phyloP scores from a whole-genome alignment of 192 early-diverging fungal genomes.

The Coemansia sp. region DNA sequence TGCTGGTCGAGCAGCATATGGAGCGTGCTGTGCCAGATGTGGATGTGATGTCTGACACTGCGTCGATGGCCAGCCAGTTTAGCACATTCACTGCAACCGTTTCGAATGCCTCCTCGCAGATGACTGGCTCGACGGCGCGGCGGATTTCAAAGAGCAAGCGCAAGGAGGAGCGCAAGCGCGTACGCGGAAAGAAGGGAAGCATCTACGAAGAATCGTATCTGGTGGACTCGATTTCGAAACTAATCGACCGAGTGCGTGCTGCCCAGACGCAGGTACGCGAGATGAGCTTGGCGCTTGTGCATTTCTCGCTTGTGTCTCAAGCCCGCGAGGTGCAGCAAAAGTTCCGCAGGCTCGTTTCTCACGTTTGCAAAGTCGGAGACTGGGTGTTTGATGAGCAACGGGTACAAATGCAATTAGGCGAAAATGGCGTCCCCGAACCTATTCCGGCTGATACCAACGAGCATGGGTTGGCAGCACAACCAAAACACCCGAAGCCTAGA shows the following conservation, averaged over 20 bases:
- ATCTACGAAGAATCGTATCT: slow-evolving; percentile 90
- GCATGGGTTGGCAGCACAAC: slow-evolving; percentile 22
- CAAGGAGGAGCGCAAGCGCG: slow-evolving; percentile 72
- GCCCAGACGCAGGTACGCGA: slow-evolving; percentile 57
- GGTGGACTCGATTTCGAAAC: slow-evolving; percentile 60
- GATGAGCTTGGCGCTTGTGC: slow-evolving; percentile 54
- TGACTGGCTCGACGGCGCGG: slow-evolving; percentile 58
- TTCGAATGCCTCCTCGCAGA: slow-evolving; percentile 61
- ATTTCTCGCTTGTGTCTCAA: slow-evolving; percentile 48
- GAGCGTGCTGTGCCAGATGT: slow-evolving; percentile 34
- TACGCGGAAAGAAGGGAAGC: slow-evolving; percentile 86
- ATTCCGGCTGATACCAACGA: slow-evolving; percentile 26
- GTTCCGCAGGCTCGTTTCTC: slow-evolving; percentile 52
- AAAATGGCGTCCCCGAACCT: slow-evolving; percentile 23
- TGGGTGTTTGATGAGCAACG: slow-evolving; percentile 57
- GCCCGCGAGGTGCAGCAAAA: slow-evolving; percentile 55
- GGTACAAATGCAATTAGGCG: slow-evolving; percentile 23
- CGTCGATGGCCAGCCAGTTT: slow-evolving; percentile 86
- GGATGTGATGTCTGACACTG: slow-evolving; percentile 94
- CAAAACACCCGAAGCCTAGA: slow-evolving; percentile 26
- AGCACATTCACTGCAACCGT: slow-evolving; percentile 73
- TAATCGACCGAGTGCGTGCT: slow-evolving; percentile 31
- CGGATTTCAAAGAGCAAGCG: slow-evolving; percentile 59
- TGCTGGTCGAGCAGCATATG: slow-evolving; percentile 48
- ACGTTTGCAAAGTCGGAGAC: slow-evolving; percentile 35